These are phyloP conservation scores for Pythium volutum DNA, from an alignment of 352 stramenopile genomes.

Conservation along the genomic window DNA sequence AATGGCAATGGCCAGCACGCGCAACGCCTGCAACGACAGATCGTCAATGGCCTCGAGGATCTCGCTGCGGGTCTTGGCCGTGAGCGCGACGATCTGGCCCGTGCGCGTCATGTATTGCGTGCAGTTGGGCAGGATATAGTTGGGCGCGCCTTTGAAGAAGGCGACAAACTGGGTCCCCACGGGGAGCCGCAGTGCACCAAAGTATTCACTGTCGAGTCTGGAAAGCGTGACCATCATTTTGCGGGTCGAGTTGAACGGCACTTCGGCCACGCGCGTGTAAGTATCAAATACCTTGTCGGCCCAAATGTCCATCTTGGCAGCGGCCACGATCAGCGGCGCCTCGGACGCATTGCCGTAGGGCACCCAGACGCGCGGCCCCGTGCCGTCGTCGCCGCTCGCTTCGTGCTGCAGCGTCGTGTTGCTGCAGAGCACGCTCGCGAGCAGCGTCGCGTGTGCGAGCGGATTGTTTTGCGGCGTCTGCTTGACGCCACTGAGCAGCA, in stretches of 20 bases:
- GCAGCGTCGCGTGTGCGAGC: constrained; percentile 43
- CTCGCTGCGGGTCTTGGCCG: constrained; percentile 35
- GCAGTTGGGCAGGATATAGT: constrained; percentile 70
- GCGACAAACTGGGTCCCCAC: constrained; percentile 41
- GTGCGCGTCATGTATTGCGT: constrained; percentile 48
- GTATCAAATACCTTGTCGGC: constrained; percentile 42
- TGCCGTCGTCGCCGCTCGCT: constrained; percentile 31
- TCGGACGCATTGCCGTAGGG: constrained; percentile 74
- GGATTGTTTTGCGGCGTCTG: constrained; percentile 24
- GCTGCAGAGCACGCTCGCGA: constrained; percentile 65
- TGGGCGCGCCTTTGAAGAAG: constrained; percentile 63
- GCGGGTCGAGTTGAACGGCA: constrained; percentile 94
- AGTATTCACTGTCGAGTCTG: constrained; percentile 26
- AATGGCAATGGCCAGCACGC: constrained; percentile 90
- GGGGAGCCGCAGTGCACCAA: constrained; percentile 15
- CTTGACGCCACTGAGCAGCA: constrained; percentile 43
- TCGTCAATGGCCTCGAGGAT: constrained; percentile 58
- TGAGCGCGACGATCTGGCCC: constrained; percentile 40
- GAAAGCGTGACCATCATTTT: constrained; percentile 94
- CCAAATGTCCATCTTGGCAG: constrained; percentile 64
- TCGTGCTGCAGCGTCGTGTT: constrained; percentile 71
- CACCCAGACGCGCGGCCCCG: constrained; percentile 26
- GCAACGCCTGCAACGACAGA: constrained; percentile 71
- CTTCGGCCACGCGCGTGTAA: constrained; percentile 82
- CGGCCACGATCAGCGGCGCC: constrained; percentile 62